Evolutionary conservation across 129 eudicot species (phyloP).

Genomic region (Tagetes erecta): DNA sequence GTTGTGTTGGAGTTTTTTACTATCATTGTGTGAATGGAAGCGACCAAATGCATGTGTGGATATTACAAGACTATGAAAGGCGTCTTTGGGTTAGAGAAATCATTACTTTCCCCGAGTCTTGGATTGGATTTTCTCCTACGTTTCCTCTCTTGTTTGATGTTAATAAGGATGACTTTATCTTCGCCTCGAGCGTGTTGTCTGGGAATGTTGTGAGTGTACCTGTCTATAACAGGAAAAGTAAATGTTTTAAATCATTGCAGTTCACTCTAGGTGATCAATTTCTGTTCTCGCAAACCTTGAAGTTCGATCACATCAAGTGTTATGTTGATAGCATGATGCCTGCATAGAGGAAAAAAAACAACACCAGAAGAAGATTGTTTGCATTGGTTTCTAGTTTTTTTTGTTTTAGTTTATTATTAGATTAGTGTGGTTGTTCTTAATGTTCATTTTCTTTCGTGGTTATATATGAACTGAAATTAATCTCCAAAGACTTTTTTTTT

Average conservation of each 20-base stretch:
- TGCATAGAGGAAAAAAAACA: not conserved
- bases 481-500: no score
- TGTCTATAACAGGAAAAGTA: slow-evolving; percentile 11
- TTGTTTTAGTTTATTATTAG: no score
- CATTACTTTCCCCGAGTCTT: not conserved
- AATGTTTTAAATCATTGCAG: not conserved
- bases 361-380: no score
- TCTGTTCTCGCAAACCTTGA: not conserved
- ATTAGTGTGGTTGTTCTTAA: no score
- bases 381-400: no score
- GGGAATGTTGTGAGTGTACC: not conserved
- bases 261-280: not conserved
- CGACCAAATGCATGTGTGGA: slow-evolving; percentile 15
- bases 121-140: not conserved
- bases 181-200: not conserved
- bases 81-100: slow-evolving; percentile 25
- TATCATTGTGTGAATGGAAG: not conserved
- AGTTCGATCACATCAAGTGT: slow-evolving; percentile 7
- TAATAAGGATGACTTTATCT: not conserved
- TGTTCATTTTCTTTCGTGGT: no score
- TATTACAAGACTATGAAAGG: slow-evolving; percentile 18
- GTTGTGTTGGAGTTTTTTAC: not conserved
- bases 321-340: slow-evolving; percentile 20
- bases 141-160: not conserved
- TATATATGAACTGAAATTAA: no score